phyloP scores from a whole-genome alignment of 345 rosid species.

The Gossypium ekmanianum region DNA sequence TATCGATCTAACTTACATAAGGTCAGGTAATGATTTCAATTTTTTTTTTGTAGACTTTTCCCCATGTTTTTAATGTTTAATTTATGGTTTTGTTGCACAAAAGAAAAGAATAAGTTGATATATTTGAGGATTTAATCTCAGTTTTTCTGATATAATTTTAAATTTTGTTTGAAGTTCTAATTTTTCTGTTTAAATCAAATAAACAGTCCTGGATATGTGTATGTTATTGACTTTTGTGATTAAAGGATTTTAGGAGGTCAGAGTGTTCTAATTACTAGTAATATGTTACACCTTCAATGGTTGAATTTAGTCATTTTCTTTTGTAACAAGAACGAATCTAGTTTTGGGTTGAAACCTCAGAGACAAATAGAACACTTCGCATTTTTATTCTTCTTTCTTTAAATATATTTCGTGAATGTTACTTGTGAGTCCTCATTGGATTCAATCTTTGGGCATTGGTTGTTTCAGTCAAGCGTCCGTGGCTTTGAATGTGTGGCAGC shows the following conservation, averaged over 20 bases:
- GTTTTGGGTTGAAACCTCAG: background rate
- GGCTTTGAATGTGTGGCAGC: constrained; percentile 96
- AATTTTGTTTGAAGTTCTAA: background rate
- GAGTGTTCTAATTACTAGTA: background rate
- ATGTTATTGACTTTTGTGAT: background rate
- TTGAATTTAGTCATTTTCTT: background rate
- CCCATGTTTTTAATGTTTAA: background rate
- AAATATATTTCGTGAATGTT: constrained; percentile 4
- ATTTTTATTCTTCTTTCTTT: background rate
- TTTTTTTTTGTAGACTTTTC: too few relatives aligned
- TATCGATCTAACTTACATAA: too few relatives aligned
- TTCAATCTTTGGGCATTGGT: background rate
- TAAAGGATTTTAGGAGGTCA: background rate
- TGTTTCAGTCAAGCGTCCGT: constrained; percentile 78
- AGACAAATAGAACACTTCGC: background rate
- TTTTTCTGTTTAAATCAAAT: background rate
- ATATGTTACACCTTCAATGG: background rate
- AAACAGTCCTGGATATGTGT: background rate
- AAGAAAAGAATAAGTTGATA: background rate
- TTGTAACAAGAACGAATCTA: constrained; percentile 2
- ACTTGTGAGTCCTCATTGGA: background rate
- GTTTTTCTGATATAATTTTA: background rate
- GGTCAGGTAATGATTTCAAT: too few relatives aligned
- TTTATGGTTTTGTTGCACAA: background rate
- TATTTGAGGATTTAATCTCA: background rate